Conservation (phyloP, 2,329 filamentous ascomycete species). For the Xylaria sp. region DNA sequence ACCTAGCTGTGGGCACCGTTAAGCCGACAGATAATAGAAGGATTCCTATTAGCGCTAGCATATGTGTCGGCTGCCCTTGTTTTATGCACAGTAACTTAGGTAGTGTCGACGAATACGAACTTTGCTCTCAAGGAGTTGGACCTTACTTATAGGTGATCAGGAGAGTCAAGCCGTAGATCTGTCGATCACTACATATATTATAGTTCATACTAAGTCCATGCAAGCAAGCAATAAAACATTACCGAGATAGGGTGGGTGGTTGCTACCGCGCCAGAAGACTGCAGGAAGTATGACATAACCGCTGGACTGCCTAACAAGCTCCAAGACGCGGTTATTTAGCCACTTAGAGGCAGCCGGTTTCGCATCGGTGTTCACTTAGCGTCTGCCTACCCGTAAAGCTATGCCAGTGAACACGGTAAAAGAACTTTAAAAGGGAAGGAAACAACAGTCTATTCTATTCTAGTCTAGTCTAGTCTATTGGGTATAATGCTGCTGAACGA, state of each 20-base stretch:
- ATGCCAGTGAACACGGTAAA: not conserved
- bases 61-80: not conserved
- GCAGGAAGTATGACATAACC: not conserved
- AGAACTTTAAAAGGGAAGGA: no score
- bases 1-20: not conserved
- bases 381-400: no score
- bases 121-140: no score
- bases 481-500: slow-evolving; percentile 15
- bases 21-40: not conserved
- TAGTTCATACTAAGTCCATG: no score
- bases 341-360: not conserved
- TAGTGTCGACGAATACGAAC: not conserved
- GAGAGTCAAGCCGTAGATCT: no score
- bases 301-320: not conserved
- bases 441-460: slow-evolving; percentile 7
- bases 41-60: not conserved
- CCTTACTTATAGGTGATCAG: no score
- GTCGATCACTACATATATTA: not conserved
- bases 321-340: slow-evolving; percentile 6
- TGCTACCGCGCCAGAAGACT: not conserved
- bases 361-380: not conserved
- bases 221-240: not conserved
- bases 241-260: not conserved
- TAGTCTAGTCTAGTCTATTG: no score
- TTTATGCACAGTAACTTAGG: not conserved